Percentiles rank a stretch among this genome's conserved stretches.
Evolutionary conservation across 2,329 filamentous ascomycete species (phyloP).

Genomic region (Sporothrix brunneoviolacea): DNA sequence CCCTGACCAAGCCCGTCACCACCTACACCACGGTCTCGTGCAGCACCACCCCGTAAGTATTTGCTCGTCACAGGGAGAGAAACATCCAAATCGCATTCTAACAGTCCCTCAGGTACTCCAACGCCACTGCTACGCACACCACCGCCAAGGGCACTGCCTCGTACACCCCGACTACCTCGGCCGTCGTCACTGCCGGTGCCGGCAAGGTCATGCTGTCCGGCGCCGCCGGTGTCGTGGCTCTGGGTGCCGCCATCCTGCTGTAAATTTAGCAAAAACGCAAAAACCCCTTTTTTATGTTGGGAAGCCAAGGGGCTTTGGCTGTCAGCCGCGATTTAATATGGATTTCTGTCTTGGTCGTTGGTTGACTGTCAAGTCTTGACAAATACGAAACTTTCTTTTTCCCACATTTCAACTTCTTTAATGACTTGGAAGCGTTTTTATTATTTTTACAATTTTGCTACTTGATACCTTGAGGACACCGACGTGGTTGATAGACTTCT

Average conservation of each 20-base stretch:
- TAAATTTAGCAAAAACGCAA: slow-evolving; percentile 36
- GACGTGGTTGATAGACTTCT: slow-evolving; percentile 4
- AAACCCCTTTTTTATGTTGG: slow-evolving; percentile 12
- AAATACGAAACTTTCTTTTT: neutral
- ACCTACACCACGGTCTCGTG: slow-evolving; percentile 46
- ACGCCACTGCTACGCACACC: slow-evolving; percentile 33
- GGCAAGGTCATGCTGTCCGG: slow-evolving; percentile 53
- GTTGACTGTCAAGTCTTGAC: neutral
- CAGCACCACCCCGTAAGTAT: slow-evolving; percentile 47
- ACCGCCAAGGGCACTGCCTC: slow-evolving; percentile 27
- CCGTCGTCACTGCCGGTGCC: slow-evolving; percentile 47
- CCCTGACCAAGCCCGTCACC: slow-evolving; percentile 52
- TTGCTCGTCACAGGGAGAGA: too few relatives aligned
- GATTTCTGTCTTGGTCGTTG: slow-evolving; percentile 3
- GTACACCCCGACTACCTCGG: slow-evolving; percentile 33
- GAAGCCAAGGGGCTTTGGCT: slow-evolving; percentile 5
- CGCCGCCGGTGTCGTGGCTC: slow-evolving; percentile 52
- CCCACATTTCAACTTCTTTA: slow-evolving; percentile 5
- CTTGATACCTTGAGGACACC: too few relatives aligned
- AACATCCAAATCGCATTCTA: slow-evolving; percentile 4
- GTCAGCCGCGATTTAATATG: too few relatives aligned
- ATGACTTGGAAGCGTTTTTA: slow-evolving; percentile 1
- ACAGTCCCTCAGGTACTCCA: slow-evolving; percentile 30
- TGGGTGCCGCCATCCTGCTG: slow-evolving; percentile 53
- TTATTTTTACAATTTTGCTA: neutral